Conservation (phyloP, 108 stramenopile genomes). For the Ochromonas danica region DNA sequence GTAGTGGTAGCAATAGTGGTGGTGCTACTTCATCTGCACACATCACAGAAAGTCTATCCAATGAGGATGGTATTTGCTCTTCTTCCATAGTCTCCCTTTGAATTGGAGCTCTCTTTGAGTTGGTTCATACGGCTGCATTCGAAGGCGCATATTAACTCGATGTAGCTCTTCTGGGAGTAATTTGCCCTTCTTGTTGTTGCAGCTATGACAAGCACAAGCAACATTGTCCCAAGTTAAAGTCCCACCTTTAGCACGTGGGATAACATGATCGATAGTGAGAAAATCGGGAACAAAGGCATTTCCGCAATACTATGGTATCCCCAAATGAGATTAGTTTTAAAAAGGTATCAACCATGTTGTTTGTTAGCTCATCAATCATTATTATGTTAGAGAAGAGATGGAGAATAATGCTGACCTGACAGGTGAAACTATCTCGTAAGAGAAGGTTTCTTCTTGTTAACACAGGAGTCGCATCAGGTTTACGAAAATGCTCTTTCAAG, state of each 20-base stretch:
- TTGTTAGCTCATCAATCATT: neutral
- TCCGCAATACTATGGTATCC: neutral
- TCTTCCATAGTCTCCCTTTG: neutral
- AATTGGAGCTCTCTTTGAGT: neutral
- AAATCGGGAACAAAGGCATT: neutral
- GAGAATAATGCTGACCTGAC: slow-evolving; percentile 34
- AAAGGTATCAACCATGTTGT: neutral
- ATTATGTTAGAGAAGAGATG: neutral
- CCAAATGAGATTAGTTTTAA: neutral
- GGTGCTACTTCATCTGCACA: no score
- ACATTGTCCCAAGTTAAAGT: neutral
- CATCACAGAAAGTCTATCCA: neutral
- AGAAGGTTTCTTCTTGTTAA: slow-evolving; percentile 50
- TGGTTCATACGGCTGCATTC: neutral
- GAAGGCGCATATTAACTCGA: neutral
- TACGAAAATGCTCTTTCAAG: slow-evolving; percentile 32
- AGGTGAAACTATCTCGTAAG: slow-evolving; percentile 46
- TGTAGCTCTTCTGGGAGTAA: neutral
- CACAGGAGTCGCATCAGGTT: slow-evolving; percentile 31
- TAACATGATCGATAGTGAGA: slow-evolving; percentile 10
- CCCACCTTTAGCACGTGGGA: slow-evolving; percentile 4
- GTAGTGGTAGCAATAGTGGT: no score
- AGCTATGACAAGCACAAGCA: neutral
- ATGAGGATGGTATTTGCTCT: neutral
- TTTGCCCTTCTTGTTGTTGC: neutral